phyloP scores from a whole-genome alignment of 2,329 filamentous ascomycete genomes.

The Aureobasidium vineae region DNA sequence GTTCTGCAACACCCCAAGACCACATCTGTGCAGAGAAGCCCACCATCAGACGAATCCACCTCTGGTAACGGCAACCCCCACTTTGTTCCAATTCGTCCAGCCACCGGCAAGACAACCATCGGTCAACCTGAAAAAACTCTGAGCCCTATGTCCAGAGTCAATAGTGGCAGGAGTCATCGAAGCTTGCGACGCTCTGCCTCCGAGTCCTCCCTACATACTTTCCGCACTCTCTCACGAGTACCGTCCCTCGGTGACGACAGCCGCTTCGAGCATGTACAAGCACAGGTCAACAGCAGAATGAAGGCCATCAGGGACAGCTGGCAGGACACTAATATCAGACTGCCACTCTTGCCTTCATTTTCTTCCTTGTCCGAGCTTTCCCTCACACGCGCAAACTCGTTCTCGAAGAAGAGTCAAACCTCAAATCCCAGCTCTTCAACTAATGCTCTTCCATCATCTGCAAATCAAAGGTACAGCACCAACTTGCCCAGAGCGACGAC shows the following conservation, averaged over 20 bases:
- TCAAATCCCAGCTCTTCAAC: background rate
- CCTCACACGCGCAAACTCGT: slow-evolving; percentile 9
- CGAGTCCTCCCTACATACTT: slow-evolving; percentile 72
- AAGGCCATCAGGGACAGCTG: slow-evolving; percentile 89
- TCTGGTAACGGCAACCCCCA: background rate
- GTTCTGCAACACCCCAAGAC: background rate
- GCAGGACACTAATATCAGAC: slow-evolving; percentile 75
- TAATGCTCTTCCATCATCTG: slow-evolving; percentile 6
- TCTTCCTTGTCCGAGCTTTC: slow-evolving; percentile 50
- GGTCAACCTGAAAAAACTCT: background rate
- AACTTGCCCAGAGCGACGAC: slow-evolving; percentile 20
- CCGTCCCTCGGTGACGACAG: slow-evolving; percentile 84
- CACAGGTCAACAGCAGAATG: slow-evolving; percentile 82
- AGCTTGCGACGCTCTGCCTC: slow-evolving; percentile 63
- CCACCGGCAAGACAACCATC: background rate
- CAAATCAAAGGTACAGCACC: background rate
- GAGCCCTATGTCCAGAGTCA: slow-evolving; percentile 20
- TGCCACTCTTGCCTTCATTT: slow-evolving; percentile 42
- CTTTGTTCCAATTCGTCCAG: background rate
- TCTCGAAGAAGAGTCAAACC: slow-evolving; percentile 6
- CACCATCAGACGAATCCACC: background rate
- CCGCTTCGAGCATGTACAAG: slow-evolving; percentile 73
- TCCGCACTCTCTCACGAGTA: slow-evolving; percentile 70
- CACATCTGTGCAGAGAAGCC: background rate
- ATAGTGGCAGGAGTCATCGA: slow-evolving; percentile 11